These are phyloP conservation scores for Trichomonas tenax DNA, from an alignment of 208 protist genomes.

Conservation along the genomic window DNA sequence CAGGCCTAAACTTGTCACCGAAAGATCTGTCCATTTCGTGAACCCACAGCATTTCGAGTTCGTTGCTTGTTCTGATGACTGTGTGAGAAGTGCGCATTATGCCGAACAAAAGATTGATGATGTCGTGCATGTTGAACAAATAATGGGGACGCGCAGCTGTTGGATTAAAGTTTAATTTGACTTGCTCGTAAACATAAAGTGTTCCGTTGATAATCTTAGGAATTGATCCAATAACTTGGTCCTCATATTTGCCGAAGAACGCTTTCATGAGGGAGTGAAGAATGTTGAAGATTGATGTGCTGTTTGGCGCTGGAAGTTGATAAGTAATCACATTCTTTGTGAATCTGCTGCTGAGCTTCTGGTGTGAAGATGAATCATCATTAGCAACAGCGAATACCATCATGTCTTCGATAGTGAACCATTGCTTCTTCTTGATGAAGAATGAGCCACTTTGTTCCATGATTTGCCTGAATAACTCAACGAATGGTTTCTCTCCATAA, in stretches of 20 bases:
- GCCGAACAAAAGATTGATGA: slow-evolving; percentile 78
- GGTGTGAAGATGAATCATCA: not conserved
- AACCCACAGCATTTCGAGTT: slow-evolving; percentile 74
- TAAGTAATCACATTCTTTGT: not conserved
- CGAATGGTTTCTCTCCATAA: slow-evolving; percentile 65
- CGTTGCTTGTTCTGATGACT: slow-evolving; percentile 52
- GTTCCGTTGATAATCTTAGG: not conserved
- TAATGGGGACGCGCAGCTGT: slow-evolving; percentile 55
- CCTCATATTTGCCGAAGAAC: not conserved
- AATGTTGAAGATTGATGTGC: not conserved
- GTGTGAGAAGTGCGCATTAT: slow-evolving; percentile 66
- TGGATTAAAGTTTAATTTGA: not conserved
- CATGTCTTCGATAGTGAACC: not conserved
- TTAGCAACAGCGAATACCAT: not conserved
- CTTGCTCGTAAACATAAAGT: not conserved
- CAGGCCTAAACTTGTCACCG: slow-evolving; percentile 73
- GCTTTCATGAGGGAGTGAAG: not conserved
- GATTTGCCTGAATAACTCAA: not conserved
- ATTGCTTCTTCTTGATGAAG: not conserved
- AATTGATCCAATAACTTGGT: not conserved
- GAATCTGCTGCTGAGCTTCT: not conserved
- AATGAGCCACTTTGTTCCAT: not conserved
- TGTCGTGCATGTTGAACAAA: slow-evolving; percentile 89
- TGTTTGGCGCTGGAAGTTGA: not conserved
- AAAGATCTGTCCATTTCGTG: slow-evolving; percentile 89